These are phyloP conservation scores for Camellia japonica DNA, from an alignment of 148 eudicot genomes.

Conservation along the genomic window DNA sequence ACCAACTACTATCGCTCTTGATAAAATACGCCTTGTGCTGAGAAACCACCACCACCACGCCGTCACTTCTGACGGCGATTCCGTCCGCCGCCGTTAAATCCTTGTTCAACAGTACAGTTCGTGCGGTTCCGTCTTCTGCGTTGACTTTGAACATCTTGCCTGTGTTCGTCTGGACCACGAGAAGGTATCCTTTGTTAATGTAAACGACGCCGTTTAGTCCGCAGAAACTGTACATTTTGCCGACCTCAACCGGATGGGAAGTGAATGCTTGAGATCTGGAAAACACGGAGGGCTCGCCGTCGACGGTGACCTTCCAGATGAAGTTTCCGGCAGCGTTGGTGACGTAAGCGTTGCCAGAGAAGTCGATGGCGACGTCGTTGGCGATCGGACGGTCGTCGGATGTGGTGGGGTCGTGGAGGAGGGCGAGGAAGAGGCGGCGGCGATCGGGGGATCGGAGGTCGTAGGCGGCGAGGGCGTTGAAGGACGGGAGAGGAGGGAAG, in stretches of 20 bases:
- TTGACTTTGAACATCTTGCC: slow-evolving; percentile 76
- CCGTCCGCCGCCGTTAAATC: slow-evolving; percentile 57
- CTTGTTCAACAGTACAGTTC: slow-evolving; percentile 42
- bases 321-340: slow-evolving; percentile 64
- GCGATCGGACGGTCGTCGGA: slow-evolving; percentile 32
- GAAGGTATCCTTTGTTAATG: slow-evolving; percentile 50
- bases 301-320: slow-evolving; percentile 59
- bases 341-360: slow-evolving; percentile 74
- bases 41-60: slow-evolving; percentile 59
- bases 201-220: slow-evolving; percentile 78
- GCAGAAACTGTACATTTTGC: slow-evolving; percentile 34
- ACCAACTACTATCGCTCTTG: slow-evolving; percentile 73
- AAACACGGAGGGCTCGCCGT: slow-evolving; percentile 48
- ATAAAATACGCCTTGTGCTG: slow-evolving; percentile 43
- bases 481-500: slow-evolving; percentile 23
- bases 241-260: slow-evolving; percentile 31
- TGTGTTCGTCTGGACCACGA: slow-evolving; percentile 73
- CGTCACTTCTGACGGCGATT: slow-evolving; percentile 57
- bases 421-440: slow-evolving; percentile 53
- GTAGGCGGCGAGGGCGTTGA: slow-evolving; percentile 64
- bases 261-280: slow-evolving; percentile 52
- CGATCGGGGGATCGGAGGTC: slow-evolving; percentile 35
- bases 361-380: slow-evolving; percentile 67
- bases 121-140: slow-evolving; percentile 55
- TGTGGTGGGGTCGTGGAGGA: slow-evolving; percentile 28